phyloP scores from a whole-genome alignment of 73 alveolate genomes.

The Breviolum minutum region DNA sequence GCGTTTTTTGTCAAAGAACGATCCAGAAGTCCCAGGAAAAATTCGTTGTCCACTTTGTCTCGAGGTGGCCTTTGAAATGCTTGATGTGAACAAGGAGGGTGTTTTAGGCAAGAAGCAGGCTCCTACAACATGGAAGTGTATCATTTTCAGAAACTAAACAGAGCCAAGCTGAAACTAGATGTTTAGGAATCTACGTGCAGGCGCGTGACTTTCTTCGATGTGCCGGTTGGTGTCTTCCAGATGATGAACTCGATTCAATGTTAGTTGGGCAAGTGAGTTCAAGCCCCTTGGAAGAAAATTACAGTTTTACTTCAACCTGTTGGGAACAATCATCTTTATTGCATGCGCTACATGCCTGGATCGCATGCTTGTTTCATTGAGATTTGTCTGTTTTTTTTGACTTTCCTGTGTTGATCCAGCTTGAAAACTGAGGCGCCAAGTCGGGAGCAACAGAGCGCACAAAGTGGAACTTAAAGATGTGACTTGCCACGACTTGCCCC shows the following conservation, averaged over 20 bases:
- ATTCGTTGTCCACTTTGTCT: neutral
- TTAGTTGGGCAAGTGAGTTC: neutral
- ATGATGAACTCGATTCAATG: constrained; percentile 60
- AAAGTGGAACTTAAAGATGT: constrained; percentile 51
- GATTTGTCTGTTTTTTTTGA: neutral
- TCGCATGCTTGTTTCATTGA: neutral
- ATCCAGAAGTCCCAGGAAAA: no score
- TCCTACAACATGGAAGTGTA: neutral
- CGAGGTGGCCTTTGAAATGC: constrained; percentile 79
- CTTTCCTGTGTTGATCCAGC: no score
- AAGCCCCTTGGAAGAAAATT: neutral
- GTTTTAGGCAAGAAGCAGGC: constrained; percentile 75
- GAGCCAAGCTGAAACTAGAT: no score
- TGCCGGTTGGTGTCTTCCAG: constrained; percentile 75
- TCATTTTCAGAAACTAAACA: neutral
- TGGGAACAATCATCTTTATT: neutral
- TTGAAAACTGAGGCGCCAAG: neutral
- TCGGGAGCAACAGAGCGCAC: constrained; percentile 28
- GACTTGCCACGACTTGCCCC: neutral
- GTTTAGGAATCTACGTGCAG: neutral
- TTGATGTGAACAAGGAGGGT: constrained; percentile 64
- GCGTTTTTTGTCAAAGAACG: no score
- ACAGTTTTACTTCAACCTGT: neutral
- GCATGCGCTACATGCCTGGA: neutral
- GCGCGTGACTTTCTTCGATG: constrained; percentile 70